Conservation (phyloP, 2,329 filamentous ascomycete species). For the Geosmithia putterillii region DNA sequence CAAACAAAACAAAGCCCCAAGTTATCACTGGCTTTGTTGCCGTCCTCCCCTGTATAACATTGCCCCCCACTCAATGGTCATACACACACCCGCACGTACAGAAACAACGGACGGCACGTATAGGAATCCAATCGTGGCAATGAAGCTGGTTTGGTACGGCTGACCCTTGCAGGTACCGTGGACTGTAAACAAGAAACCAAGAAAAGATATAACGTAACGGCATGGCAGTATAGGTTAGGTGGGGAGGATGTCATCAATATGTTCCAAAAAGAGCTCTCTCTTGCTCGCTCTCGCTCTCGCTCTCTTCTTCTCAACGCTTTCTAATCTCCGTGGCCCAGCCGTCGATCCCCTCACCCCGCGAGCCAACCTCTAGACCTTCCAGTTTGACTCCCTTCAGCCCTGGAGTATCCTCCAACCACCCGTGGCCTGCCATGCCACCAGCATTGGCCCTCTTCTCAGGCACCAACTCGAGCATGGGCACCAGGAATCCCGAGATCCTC, state of each 20-base stretch:
- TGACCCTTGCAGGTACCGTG: background rate
- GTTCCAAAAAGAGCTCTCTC: background rate
- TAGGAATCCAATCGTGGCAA: background rate
- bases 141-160: background rate
- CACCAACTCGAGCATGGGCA: conserved; percentile 81
- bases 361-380: conserved; percentile 62
- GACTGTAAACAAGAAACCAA: background rate
- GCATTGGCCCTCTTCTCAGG: conserved; percentile 89
- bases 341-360: conserved; percentile 81
- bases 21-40: too few species aligned
- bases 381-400: conserved; percentile 78
- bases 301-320: conserved; percentile 44
- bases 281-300: background rate
- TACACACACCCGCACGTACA: background rate
- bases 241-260: background rate
- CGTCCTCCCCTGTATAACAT: background rate
- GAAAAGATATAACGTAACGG: background rate
- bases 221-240: background rate
- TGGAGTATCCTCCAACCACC: conserved; percentile 71
- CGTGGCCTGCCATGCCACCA: conserved; percentile 82
- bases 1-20: too few species aligned
- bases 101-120: background rate
- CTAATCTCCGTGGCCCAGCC: conserved; percentile 88
- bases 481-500: conserved; percentile 67
- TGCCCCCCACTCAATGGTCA: background rate